These are phyloP conservation scores for Amaranthus hypochondriacus DNA, from an alignment of 148 eudicot genomes.

Conservation along the genomic window DNA sequence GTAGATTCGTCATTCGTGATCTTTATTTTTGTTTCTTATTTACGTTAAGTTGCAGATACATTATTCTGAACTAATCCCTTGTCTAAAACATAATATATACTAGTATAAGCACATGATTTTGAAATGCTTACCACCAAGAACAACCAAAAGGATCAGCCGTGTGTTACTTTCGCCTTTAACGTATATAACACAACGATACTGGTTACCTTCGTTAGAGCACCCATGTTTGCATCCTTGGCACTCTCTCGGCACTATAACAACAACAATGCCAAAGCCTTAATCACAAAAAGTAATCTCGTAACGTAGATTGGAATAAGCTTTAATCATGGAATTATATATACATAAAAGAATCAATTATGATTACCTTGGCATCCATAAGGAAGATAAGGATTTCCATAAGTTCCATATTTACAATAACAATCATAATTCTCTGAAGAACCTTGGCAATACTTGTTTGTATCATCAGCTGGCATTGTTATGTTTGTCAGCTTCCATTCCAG, in stretches of 20 bases:
- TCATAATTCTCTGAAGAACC: conserved; percentile 8
- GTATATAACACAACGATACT: neutral
- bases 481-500: conserved; percentile 5
- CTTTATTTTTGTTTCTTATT: too few species aligned
- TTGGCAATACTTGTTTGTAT: neutral
- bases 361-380: conserved; percentile 14
- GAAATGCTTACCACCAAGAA: conserved; percentile 8
- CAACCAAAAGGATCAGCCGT: conserved; percentile 1
- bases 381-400: conserved; percentile 8
- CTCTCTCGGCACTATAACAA: neutral
- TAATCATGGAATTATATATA: neutral
- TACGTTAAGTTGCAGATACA: too few species aligned
- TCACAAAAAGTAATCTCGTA: neutral
- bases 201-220: neutral
- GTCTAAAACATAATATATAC: too few species aligned
- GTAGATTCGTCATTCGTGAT: neutral
- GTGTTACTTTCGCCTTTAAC: neutral
- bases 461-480: conserved; percentile 4
- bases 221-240: conserved; percentile 10
- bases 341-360: neutral
- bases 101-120: neutral
- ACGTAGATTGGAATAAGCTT: conserved; percentile 20
- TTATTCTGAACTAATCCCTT: too few species aligned
- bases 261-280: neutral
- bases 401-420: conserved; percentile 6